Evolutionary conservation across 2,329 filamentous ascomycete species (phyloP).

Genomic region (Cladosporium sp.): DNA sequence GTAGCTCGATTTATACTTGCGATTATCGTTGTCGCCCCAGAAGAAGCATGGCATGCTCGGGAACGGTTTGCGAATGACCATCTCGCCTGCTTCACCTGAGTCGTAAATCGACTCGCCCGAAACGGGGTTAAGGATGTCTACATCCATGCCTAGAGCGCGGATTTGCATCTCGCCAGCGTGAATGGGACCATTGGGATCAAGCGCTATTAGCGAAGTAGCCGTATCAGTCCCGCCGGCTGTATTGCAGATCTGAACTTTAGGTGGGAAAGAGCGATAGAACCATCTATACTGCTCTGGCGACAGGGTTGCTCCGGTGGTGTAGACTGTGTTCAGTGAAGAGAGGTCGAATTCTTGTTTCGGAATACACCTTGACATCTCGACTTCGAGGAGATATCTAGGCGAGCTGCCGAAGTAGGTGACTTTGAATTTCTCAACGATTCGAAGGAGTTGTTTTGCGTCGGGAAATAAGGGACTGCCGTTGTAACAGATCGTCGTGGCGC

Average conservation of each 20-base stretch:
- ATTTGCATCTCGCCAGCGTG: slow-evolving; percentile 45
- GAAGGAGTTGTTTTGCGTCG: slow-evolving; percentile 33
- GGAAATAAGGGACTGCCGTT: slow-evolving; percentile 43
- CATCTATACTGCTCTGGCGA: slow-evolving; percentile 42
- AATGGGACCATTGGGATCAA: slow-evolving; percentile 40
- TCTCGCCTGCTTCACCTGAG: slow-evolving; percentile 40
- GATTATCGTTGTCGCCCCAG: slow-evolving; percentile 39
- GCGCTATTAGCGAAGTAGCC: slow-evolving; percentile 42
- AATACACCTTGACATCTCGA: slow-evolving; percentile 34
- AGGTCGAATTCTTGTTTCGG: slow-evolving; percentile 38
- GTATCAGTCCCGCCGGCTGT: slow-evolving; percentile 48
- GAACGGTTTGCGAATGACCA: slow-evolving; percentile 44
- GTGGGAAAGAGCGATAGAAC: slow-evolving; percentile 42
- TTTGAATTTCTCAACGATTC: slow-evolving; percentile 34
- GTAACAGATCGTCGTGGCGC: slow-evolving; percentile 41
- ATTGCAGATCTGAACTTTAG: slow-evolving; percentile 37
- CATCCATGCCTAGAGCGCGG: slow-evolving; percentile 42
- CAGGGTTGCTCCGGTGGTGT: slow-evolving; percentile 44
- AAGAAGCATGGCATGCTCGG: slow-evolving; percentile 46
- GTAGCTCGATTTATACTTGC: slow-evolving; percentile 42
- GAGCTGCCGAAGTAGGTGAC: slow-evolving; percentile 43
- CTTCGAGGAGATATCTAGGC: slow-evolving; percentile 43
- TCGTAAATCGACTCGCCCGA: slow-evolving; percentile 34
- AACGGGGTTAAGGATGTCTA: slow-evolving; percentile 42
- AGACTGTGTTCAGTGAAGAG: slow-evolving; percentile 38